These are phyloP conservation scores for Penicillium sp. DNA, from an alignment of 2,329 filamentous ascomycete species.

Conservation along the genomic window DNA sequence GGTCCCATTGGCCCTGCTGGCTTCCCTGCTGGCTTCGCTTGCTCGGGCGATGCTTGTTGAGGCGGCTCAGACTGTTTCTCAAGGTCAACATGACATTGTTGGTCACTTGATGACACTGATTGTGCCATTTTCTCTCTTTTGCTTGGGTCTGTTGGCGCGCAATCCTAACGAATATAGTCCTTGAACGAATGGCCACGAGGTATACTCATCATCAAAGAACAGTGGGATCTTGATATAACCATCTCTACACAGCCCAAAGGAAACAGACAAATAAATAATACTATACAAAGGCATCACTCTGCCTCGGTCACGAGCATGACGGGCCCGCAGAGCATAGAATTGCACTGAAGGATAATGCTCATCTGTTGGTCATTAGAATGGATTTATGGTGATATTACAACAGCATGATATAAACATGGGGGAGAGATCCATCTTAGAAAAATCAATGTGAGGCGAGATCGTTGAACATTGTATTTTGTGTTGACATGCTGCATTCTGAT, in stretches of 20 bases:
- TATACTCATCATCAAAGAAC: no score
- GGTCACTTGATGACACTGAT: background rate
- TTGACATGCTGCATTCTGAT: background rate
- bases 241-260: background rate
- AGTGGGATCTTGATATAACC: no score
- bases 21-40: background rate
- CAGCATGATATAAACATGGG: no score
- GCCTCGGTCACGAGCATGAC: background rate
- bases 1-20: background rate
- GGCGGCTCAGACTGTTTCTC: background rate
- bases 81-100: background rate
- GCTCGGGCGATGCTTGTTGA: background rate
- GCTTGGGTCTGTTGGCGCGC: background rate
- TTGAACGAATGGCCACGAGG: background rate
- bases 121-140: background rate
- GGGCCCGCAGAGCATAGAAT: background rate
- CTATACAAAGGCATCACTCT: background rate
- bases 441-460: no score
- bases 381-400: no score
- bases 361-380: background rate
- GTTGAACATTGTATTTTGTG: background rate
- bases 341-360: background rate
- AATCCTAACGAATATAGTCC: background rate
- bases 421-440: no score
- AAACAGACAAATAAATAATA: background rate